These are phyloP conservation scores for Thielaviopsis populi DNA, from an alignment of 2,329 filamentous ascomycete genomes.

Conservation along the genomic window DNA sequence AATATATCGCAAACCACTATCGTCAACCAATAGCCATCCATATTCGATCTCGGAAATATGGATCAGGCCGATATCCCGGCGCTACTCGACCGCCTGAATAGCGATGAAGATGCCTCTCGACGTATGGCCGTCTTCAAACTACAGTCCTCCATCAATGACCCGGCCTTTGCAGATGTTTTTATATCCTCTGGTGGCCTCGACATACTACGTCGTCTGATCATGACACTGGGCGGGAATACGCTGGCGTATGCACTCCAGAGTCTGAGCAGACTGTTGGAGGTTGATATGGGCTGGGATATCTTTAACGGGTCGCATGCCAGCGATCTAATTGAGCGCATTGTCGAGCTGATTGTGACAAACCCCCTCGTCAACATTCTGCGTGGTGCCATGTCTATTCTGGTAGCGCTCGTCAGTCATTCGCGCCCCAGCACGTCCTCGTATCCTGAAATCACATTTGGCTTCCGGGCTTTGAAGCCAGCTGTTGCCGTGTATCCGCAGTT, in stretches of 20 bases:
- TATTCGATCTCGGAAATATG: constrained; percentile 27
- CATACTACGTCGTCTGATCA: constrained; percentile 66
- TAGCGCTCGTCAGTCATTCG: constrained; percentile 80
- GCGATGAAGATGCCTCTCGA: constrained; percentile 73
- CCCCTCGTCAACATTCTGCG: constrained; percentile 94
- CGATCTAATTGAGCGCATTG: constrained; percentile 60
- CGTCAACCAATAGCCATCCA: neutral
- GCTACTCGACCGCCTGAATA: constrained; percentile 47
- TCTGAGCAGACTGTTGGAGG: constrained; percentile 72
- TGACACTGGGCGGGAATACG: constrained; percentile 80
- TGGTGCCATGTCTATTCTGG: constrained; percentile 91
- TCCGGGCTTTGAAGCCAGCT: constrained; percentile 79
- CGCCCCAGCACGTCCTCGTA: constrained; percentile 42
- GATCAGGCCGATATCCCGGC: constrained; percentile 53
- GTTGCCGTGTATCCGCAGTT: constrained; percentile 87
- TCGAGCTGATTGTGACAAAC: constrained; percentile 86
- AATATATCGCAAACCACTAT: neutral
- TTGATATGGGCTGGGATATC: constrained; percentile 95
- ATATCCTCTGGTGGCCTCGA: constrained; percentile 75
- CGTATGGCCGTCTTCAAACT: constrained; percentile 99
- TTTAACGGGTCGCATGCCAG: constrained; percentile 49
- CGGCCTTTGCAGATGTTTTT: constrained; percentile 91
- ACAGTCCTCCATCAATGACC: constrained; percentile 87
- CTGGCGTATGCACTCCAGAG: constrained; percentile 89
- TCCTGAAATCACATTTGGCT: constrained; percentile 50